Base-by-base conservation (phyloP, 2,329 filamentous ascomycete species). In the Colletotrichum sublineola region DNA sequence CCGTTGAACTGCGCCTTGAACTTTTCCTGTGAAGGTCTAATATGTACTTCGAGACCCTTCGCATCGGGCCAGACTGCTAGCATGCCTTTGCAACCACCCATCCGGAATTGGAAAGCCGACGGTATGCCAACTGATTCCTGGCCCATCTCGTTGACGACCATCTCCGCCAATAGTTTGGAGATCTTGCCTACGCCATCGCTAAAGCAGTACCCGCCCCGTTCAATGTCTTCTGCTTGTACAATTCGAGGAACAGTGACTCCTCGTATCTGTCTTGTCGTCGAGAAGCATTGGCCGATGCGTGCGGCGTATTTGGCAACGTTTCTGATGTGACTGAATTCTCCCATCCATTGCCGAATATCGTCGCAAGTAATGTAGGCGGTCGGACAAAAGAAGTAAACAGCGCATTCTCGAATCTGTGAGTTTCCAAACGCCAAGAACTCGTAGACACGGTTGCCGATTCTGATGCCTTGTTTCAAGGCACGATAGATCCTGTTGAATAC, bases 161-260 rank as follows among this genome's bases (percentile, higher is more conserved):
- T 89, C 38, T 90, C 84, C 0, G 95, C 93, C 31, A 97, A 84
- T 71, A 94, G 91, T 0, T 82, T 83, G 0, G 96, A 98, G n/a
- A 99, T 94, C 79, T 94, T 97, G 1, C 96, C 96, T 3, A 98
- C 93, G 0, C 96, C 96, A 77, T 99, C 96, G 0, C 93, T 96
- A 79, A 98, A 99, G 73, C 86, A 92, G 77, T 90, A 91, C 0
- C 85, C 88, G 58, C 93, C 90, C 2, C 87, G 86, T 71, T 90
- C 84, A 29, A 98, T 88, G 75, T 98, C 96, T 0, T 86, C 81
- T 42, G 96, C 93, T 5, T 84, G 89, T 6, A 85, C 84, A 15
- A 88, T 84, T 1, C 86, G 84, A 0, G 89, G 89, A 8, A 92
- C 88, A 0, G 86, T 87, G 31, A 91, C 89, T 20, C 90, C 87